Evolutionary conservation across 345 rosid genomes (phyloP), one percentile per base, ranked within the genome.

Genomic region (Aethionema arabicum): DNA sequence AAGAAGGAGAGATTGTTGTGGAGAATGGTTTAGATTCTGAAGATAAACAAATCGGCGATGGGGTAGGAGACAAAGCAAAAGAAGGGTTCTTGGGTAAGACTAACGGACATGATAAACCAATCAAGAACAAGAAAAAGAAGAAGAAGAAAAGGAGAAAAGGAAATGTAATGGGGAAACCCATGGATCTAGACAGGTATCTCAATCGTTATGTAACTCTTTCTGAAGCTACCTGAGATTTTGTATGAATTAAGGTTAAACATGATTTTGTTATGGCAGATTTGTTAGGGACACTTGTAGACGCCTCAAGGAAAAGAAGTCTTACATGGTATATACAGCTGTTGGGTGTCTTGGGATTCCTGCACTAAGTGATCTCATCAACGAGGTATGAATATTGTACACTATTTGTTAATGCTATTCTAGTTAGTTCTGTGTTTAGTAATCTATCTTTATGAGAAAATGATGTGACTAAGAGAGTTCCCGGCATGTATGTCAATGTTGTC

Each of bases 241-340:
- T 60, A 35, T 47, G 12, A 29, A 9, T 39, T 40, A 7, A 13
- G 10, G 4, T 30, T 55, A 43, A 14, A 6, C 43, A 14, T 66
- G 48, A 30, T 60, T 60, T 62, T 56, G 12, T 16, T n/a, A 48
- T 75, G 62, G 65, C 82, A 91, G 92, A 82, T 88, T 91, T 77
- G 98, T 88, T 37, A 53, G 81, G 33, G 90, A 87, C 66, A 80
- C 85, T 3, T 93, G 99, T 72, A 80, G 84, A 69, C 78, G 82
- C 51, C 72, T 93, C 58, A 93, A 78, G 63, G 99, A 93, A 72
- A 93, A 68, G 83, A 93, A 93, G 76, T 85, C 99, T 3, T 93
- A 93, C 79, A 79, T 89, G 99, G 81, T 87, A 8, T 87, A 84
- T 65, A 80, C 87, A 40, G 97, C 99, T 44, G 91, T 87, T 21